phyloP scores from a whole-genome alignment of 2,329 filamentous ascomycete species.

The Fusarium robinianum region DNA sequence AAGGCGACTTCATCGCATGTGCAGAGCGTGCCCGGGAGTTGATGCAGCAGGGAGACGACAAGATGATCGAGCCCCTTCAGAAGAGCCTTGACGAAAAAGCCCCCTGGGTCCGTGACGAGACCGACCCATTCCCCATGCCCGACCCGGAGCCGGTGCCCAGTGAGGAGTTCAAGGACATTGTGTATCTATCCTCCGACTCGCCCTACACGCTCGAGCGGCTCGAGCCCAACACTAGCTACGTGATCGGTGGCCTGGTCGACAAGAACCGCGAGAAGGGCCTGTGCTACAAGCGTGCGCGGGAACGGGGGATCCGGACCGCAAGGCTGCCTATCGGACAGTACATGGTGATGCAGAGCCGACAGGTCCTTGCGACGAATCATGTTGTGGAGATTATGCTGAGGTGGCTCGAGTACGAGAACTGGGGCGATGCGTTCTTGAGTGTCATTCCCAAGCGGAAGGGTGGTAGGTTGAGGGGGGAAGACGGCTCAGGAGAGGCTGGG shows the following conservation, averaged over 20 bases:
- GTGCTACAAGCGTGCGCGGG: conserved; percentile 80
- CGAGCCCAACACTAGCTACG: conserved; percentile 86
- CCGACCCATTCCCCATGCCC: conserved; percentile 41
- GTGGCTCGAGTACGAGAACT: conserved; percentile 89
- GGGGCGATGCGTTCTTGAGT: conserved; percentile 84
- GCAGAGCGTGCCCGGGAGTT: conserved; percentile 66
- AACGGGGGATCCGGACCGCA: conserved; percentile 80
- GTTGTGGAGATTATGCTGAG: conserved; percentile 95
- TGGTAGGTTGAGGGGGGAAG: conserved; percentile 62
- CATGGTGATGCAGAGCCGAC: conserved; percentile 84
- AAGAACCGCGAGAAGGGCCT: conserved; percentile 95
- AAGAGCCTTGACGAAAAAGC: conserved; percentile 38
- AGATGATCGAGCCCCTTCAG: conserved; percentile 62
- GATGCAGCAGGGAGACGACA: conserved; percentile 65
- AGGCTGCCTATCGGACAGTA: conserved; percentile 95
- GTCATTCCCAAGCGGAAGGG: conserved; percentile 93
- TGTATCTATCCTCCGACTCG: conserved; percentile 94
- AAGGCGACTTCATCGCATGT: conserved; percentile 74
- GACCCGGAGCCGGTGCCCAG: conserved; percentile 40
- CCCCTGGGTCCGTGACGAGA: conserved; percentile 41
- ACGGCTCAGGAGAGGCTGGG: conserved; percentile 28
- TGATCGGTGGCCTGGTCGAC: conserved; percentile 93
- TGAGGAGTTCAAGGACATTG: conserved; percentile 54
- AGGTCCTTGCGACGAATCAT: conserved; percentile 91
- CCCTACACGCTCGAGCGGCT: conserved; percentile 80